Conservation (phyloP, 345 rosid species). For the Barbarea vulgaris region DNA sequence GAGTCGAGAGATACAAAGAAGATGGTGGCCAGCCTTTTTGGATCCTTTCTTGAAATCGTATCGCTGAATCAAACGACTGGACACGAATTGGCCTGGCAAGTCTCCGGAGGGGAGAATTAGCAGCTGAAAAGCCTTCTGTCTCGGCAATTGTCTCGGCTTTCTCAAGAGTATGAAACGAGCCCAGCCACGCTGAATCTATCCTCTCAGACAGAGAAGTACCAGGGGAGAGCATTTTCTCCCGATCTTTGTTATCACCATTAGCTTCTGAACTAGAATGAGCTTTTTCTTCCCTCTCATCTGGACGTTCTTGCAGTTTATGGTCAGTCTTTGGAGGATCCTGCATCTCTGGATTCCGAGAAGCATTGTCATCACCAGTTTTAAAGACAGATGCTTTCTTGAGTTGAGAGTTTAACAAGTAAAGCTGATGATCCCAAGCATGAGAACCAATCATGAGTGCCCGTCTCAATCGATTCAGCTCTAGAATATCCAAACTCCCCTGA, state of each 20-base stretch:
- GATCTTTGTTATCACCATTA: conserved; percentile 29
- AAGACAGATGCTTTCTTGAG: conserved; percentile 51
- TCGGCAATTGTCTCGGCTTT: conserved; percentile 44
- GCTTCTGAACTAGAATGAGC: conserved; percentile 50
- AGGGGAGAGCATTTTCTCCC: conserved; percentile 43
- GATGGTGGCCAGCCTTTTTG: conserved; percentile 63
- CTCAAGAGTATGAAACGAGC: conserved; percentile 54
- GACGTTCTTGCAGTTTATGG: conserved; percentile 29
- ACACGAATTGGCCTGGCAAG: conserved; percentile 62
- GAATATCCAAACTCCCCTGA: conserved; percentile 61
- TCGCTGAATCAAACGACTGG: conserved; percentile 85
- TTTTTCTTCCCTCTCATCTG: conserved; percentile 40
- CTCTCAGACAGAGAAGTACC: conserved; percentile 75
- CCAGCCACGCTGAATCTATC: conserved; percentile 99
- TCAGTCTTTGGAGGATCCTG: conserved; percentile 40
- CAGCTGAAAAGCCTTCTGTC: conserved; percentile 46
- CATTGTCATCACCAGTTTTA: conserved; percentile 44
- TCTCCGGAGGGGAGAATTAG: conserved; percentile 52
- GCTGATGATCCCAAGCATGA: conserved; percentile 80
- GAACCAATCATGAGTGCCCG: conserved; percentile 69
- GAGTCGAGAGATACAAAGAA: conserved; percentile 58
- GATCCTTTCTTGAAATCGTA: conserved; percentile 66
- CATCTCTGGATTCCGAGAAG: conserved; percentile 37
- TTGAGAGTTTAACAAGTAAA: conserved; percentile 63
- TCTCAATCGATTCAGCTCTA: conserved; percentile 73